Evolutionary conservation across 805 yeast species (phyloP).

Genomic region (Candida ipomoeae): DNA sequence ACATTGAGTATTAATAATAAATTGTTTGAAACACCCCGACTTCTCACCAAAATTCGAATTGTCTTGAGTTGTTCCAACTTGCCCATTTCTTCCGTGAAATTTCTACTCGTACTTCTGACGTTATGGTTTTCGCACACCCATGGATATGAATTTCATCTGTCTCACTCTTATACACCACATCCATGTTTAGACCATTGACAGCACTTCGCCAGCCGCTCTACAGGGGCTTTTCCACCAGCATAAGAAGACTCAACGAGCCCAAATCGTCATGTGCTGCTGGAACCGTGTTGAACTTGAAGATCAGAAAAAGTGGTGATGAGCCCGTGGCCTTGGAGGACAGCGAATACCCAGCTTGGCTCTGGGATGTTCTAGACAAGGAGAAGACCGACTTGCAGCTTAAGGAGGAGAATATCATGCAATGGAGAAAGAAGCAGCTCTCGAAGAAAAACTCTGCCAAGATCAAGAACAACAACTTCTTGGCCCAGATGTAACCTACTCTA

Average conservation of each 20-base stretch:
- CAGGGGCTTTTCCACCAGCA: constrained; percentile 11
- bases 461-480: constrained; percentile 74
- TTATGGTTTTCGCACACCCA: constrained; percentile 1
- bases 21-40: too few species aligned
- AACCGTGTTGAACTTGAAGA: constrained; percentile 64
- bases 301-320: constrained; percentile 78
- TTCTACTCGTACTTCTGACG: neutral
- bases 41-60: too few species aligned
- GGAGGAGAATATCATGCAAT: constrained; percentile 57
- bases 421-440: constrained; percentile 64
- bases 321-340: constrained; percentile 82
- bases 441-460: constrained; percentile 63
- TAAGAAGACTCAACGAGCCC: constrained; percentile 5
- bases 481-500: constrained; percentile 21
- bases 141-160: neutral
- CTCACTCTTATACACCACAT: neutral
- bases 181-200: constrained; percentile 8
- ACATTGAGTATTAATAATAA: neutral
- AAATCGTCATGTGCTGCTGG: constrained; percentile 65
- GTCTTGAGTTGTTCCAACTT: neutral
- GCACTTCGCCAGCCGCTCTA: constrained; percentile 8
- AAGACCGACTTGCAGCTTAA: constrained; percentile 55
- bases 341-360: constrained; percentile 93
- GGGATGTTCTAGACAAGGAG: constrained; percentile 73
- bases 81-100: neutral